Evolutionary conservation across 2,329 filamentous ascomycete species (phyloP), one percentile per base, ranked within the genome.

Genomic region (Apiospora malaysiana): DNA sequence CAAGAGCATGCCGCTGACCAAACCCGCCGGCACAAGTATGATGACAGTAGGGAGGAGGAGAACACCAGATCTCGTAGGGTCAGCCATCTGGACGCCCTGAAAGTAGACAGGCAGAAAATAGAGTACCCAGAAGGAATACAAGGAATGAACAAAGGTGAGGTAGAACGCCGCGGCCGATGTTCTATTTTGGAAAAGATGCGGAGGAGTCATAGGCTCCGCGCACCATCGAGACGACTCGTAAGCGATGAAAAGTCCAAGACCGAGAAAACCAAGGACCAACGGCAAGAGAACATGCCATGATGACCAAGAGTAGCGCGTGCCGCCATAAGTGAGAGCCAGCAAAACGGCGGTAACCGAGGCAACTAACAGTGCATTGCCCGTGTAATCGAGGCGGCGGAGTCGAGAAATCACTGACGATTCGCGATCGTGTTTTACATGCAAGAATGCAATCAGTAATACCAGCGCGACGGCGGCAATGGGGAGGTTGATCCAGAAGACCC

Each of bases 51-150:
- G 69, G 71, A 81, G 74, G 9, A 80, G 65, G n/a, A 76, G 68
- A 8, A 81, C 77, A 18, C 79, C 81, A 0, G 81, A 75, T 1
- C 77, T 72, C 0, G 73, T 71, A 0, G 83, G 78, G 0, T 77
- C 76, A 4, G 77, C 72, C 1, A 76, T 65, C 3, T 76, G 76
- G 0, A 86, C 81, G 0, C 77, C 80, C 69, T 86, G 83, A 74
- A 86, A 85, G 73, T 84, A 87, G 7, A 86, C 74, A 0, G 84
- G 83, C 1, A 85, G 70, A 72, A 84, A 85, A 75, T 80, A 83
- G 40, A 80, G 73, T 9, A 76, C 71, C 79, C 82, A 83, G 56
- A 78, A 77, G 3, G 78, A 68, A 3, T 83, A 72, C 2, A 84
- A 70, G 4, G 77, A 75, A 21, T 82, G 78, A 1, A 83, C 46